Evolutionary conservation across 1,284 basidiomycete genomes (phyloP), one percentile per base, ranked within the genome.

Genomic region (Chiua sp.): DNA sequence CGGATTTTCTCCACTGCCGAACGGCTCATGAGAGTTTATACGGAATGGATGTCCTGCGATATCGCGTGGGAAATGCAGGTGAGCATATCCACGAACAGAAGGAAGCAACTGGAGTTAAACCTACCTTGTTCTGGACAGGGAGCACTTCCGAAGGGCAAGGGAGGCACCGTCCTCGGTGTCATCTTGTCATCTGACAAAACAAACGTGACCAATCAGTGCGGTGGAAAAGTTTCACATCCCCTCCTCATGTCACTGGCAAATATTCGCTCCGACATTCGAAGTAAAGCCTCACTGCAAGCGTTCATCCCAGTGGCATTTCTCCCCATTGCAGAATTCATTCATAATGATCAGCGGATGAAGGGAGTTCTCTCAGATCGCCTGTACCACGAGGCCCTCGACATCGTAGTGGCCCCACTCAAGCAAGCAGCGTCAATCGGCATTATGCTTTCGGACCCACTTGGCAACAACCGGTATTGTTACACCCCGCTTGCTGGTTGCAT

Each of bases 231-330:
- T 26, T 26, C 26, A 26, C 26, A 26, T 26, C 26, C 26, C 26
- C 26, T 26, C 26, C 66, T 78, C 15, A 64, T 78, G 30, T 68
- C 58, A 15, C 53, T 76, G 5, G 73, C 75, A 11, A 77, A 79
- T 55, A 65, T 78, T 6, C 50, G 65, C 26, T 66, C 66, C 61
- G 68, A 71, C 15, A 61, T 73, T 51, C 62, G 67, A 3, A 65
- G 63, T 35, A 77, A 77, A 52, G 60, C 67, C 11, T 70, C 64
- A 0, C 62, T 67, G 26, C 63, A 74, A 59, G 59, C 64, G 1
- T 77, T 73, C 44, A 49, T 72, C 2, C 65, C 77, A 1, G 48
- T 70, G 23, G 71, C 69, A 3, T 63, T 77, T 7, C 57, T 78
- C 1, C 76, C 73, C 50, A 63, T 39, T 39, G 32, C 7, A 5